Evolutionary conservation across 208 protist species (phyloP).

Genomic region (Leishmania martiniquensis): DNA sequence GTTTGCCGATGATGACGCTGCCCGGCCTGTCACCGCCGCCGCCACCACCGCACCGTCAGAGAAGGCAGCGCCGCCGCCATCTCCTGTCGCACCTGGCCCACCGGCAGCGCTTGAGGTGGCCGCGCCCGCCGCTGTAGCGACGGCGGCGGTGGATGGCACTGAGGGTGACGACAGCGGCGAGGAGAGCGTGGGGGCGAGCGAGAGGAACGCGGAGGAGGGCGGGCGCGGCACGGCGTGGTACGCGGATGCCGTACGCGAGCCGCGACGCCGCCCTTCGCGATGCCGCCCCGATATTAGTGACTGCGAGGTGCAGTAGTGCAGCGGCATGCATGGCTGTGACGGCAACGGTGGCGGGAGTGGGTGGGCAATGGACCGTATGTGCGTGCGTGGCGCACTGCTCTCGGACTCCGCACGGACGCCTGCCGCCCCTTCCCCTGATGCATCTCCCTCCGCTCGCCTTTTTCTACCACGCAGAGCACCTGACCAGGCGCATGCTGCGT

Average conservation of each 20-base stretch:
- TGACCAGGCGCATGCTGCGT: background rate
- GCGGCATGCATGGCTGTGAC: background rate
- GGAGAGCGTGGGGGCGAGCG: background rate
- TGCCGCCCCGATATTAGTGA: slow-evolving; percentile 41
- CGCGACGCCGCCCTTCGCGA: slow-evolving; percentile 9
- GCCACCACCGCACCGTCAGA: background rate
- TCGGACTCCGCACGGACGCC: background rate
- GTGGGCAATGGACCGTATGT: background rate
- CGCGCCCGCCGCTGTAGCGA: background rate
- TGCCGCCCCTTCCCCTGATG: background rate
- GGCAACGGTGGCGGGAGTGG: background rate
- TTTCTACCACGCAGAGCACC: background rate
- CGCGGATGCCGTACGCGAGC: background rate
- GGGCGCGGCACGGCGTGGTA: background rate
- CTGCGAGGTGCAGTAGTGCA: slow-evolving; percentile 48
- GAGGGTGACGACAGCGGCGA: background rate
- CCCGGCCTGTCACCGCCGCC: background rate
- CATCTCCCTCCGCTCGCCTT: background rate
- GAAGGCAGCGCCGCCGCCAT: background rate
- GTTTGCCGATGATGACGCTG: background rate
- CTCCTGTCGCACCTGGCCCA: background rate
- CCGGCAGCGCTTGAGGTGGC: background rate
- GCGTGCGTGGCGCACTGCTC: background rate
- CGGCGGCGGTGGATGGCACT: background rate
- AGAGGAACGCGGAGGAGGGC: background rate